These are phyloP conservation scores for Paecilomyces dactylethromorphus DNA, from an alignment of 2,329 filamentous ascomycete species.

Conservation along the genomic window DNA sequence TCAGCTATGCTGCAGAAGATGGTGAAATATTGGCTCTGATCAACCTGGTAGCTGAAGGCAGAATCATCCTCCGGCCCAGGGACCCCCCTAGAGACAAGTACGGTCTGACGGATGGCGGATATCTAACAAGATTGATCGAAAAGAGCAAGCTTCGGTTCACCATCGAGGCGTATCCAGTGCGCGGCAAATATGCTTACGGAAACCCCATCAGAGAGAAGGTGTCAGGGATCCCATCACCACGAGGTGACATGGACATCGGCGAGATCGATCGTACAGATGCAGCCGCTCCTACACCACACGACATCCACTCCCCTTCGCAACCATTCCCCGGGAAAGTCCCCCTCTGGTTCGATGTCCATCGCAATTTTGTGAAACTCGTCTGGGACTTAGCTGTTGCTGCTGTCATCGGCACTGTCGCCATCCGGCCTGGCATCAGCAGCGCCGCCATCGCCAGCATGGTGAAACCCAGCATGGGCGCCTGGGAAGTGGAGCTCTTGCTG, in stretches of 20 bases:
- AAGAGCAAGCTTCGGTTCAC: slow-evolving; percentile 36
- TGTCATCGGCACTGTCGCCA: slow-evolving; percentile 35
- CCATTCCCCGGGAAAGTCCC: slow-evolving; percentile 28
- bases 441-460: slow-evolving; percentile 29
- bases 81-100: slow-evolving; percentile 39
- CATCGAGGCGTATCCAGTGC: slow-evolving; percentile 31
- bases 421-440: slow-evolving; percentile 34
- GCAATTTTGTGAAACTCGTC: slow-evolving; percentile 23
- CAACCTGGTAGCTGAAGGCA: slow-evolving; percentile 32
- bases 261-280: not conserved
- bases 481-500: slow-evolving; percentile 37
- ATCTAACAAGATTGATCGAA: slow-evolving; percentile 41
- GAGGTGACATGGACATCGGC: slow-evolving; percentile 12
- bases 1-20: slow-evolving; percentile 34
- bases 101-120: slow-evolving; percentile 41
- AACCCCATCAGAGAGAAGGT: slow-evolving; percentile 25
- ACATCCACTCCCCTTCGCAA: not conserved
- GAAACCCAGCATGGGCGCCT: slow-evolving; percentile 31
- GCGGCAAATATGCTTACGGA: slow-evolving; percentile 31
- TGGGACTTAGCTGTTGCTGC: slow-evolving; percentile 39
- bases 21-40: slow-evolving; percentile 38
- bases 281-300: not conserved
- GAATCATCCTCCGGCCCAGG: slow-evolving; percentile 28
- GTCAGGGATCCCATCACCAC: slow-evolving; percentile 17
- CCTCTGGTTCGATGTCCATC: slow-evolving; percentile 45